Conservation (phyloP, 495 filamentous ascomycete genomes). For the Chlorociboria aeruginascens region DNA sequence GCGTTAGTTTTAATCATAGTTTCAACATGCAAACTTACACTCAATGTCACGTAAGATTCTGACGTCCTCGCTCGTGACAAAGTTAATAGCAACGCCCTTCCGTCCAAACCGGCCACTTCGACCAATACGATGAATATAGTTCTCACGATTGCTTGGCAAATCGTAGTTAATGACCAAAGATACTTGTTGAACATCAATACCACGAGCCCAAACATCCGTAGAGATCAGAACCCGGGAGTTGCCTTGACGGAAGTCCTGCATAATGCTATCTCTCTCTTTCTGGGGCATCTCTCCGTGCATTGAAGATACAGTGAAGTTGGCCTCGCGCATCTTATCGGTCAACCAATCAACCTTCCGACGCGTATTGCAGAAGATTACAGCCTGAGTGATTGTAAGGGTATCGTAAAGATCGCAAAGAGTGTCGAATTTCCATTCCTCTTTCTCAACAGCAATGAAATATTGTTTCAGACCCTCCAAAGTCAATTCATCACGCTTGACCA, state of each 20-base stretch:
- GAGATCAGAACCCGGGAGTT: slow-evolving; percentile 96
- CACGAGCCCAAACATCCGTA: slow-evolving; percentile 92
- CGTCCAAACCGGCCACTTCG: slow-evolving; percentile 90
- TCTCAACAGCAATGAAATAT: slow-evolving; percentile 98
- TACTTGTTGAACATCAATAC: slow-evolving; percentile 99
- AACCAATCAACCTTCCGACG: slow-evolving; percentile 99
- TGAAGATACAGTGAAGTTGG: slow-evolving; percentile 93
- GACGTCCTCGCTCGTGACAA: slow-evolving; percentile 95
- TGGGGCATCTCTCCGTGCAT: slow-evolving; percentile 99
- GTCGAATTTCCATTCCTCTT: slow-evolving; percentile 99
- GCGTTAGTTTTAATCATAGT: slow-evolving; percentile 22
- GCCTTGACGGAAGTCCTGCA: slow-evolving; percentile 97
- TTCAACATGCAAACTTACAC: slow-evolving; percentile 34
- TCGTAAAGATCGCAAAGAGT: slow-evolving; percentile 99
- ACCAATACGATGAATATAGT: slow-evolving; percentile 98
- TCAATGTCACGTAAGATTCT: slow-evolving; percentile 97
- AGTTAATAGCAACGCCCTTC: slow-evolving; percentile 99
- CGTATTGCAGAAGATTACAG: slow-evolving; percentile 99
- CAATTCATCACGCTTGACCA: slow-evolving; percentile 99
- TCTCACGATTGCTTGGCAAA: slow-evolving; percentile 95
- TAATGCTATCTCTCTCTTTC: slow-evolving; percentile 93
- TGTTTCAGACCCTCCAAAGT: slow-evolving; percentile 98
- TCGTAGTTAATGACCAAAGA: slow-evolving; percentile 99
- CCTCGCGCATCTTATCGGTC: slow-evolving; percentile 95
- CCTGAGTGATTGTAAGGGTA: slow-evolving; percentile 96